Conservation (phyloP, 2,329 filamentous ascomycete species). For the Epichloe brachyelytri region DNA sequence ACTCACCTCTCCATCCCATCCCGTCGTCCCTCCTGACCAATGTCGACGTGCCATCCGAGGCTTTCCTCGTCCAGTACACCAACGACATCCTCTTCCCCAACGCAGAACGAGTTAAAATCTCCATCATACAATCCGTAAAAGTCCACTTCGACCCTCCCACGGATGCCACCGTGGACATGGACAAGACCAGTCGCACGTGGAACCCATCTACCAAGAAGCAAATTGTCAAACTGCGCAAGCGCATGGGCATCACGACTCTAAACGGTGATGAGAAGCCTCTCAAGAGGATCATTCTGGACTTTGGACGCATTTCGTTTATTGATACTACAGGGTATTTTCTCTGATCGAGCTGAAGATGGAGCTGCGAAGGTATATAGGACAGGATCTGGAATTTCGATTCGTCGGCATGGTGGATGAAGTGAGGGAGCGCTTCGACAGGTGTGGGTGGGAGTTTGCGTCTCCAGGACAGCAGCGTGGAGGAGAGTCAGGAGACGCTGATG, state of each 20-base stretch:
- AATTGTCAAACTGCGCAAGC: slow-evolving; percentile 30
- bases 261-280: slow-evolving; percentile 26
- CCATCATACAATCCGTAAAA: slow-evolving; percentile 36
- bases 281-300: slow-evolving; percentile 37
- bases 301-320: slow-evolving; percentile 36
- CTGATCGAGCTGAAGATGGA: slow-evolving; percentile 35
- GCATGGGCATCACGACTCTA: slow-evolving; percentile 20
- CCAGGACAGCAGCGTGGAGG: slow-evolving; percentile 15
- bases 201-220: slow-evolving; percentile 37
- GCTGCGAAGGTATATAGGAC: slow-evolving; percentile 34
- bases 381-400: slow-evolving; percentile 32
- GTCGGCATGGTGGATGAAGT: slow-evolving; percentile 32
- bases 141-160: slow-evolving; percentile 24
- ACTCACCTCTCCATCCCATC: slow-evolving; percentile 15
- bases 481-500: slow-evolving; percentile 5
- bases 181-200: slow-evolving; percentile 35
- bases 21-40: slow-evolving; percentile 9
- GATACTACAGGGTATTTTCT: slow-evolving; percentile 38
- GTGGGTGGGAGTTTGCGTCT: slow-evolving; percentile 22
- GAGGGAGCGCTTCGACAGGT: slow-evolving; percentile 24
- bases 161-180: slow-evolving; percentile 26
- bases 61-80: slow-evolving; percentile 42
- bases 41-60: slow-evolving; percentile 29
- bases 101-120: slow-evolving; percentile 37
- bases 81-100: slow-evolving; percentile 50